Evolutionary conservation across 805 yeast genomes (phyloP).

Genomic region (Cyberlindnera misumaiensis): DNA sequence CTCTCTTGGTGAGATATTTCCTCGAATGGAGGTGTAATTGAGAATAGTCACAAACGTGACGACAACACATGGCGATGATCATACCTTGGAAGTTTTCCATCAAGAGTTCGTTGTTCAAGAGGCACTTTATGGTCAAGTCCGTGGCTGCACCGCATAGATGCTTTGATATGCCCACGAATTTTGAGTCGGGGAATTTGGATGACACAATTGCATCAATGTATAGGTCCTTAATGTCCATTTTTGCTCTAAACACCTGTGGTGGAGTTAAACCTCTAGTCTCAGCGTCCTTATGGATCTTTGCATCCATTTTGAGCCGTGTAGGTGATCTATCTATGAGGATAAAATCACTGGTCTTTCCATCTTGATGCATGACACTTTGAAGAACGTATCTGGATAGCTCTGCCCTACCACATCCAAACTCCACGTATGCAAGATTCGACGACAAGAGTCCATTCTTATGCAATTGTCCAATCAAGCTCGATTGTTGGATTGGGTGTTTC

Average conservation of each 20-base stretch:
- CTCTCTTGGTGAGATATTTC: conserved; percentile 15
- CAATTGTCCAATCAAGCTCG: conserved; percentile 69
- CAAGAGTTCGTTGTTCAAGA: conserved; percentile 35
- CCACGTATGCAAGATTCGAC: conserved; percentile 39
- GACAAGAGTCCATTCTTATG: conserved; percentile 34
- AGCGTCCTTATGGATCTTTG: conserved; percentile 54
- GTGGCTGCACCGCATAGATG: conserved; percentile 95
- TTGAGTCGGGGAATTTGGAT: conserved; percentile 13
- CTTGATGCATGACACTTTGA: conserved; percentile 22
- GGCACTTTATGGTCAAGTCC: conserved; percentile 68
- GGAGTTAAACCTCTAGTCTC: conserved; percentile 24
- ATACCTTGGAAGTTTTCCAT: conserved; percentile 40
- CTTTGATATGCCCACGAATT: conserved; percentile 65
- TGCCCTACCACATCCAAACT: conserved; percentile 90
- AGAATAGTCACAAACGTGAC: conserved; percentile 73
- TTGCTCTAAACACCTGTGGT: conserved; percentile 39
- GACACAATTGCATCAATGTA: conserved; percentile 40
- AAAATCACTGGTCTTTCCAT: conserved; percentile 27
- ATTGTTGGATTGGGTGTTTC: conserved; percentile 80
- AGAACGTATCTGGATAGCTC: conserved; percentile 66
- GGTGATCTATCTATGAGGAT: conserved; percentile 72
- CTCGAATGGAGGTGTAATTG: conserved; percentile 34
- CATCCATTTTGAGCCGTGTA: conserved; percentile 72
- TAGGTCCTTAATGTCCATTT: conserved; percentile 78
- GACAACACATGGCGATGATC: conserved; percentile 87